phyloP scores from a whole-genome alignment of 441 rosid genomes.

The Manihot esculenta region DNA sequence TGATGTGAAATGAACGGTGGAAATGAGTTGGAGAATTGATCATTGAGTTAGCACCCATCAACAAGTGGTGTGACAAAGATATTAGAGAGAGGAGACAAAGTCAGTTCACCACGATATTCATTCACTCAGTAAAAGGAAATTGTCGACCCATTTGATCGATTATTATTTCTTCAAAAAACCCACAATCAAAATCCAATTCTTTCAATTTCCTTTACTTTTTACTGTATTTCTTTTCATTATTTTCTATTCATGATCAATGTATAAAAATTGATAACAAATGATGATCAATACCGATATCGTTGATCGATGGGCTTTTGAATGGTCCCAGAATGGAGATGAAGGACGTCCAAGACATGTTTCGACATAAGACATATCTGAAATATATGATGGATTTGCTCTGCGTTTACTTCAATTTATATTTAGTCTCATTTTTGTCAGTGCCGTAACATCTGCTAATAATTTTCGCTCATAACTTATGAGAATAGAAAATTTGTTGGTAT shows the following conservation, averaged over 20 bases:
- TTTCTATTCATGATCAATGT: not conserved
- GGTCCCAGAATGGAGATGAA: conserved; percentile 68
- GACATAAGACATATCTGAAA: too few species aligned
- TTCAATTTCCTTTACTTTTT: not conserved
- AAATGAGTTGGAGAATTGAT: not conserved
- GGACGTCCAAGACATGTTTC: conserved; percentile 78
- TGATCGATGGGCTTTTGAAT: conserved; percentile 45
- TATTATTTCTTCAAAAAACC: not conserved
- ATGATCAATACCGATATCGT: conserved; percentile 67
- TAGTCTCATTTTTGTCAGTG: conserved; percentile 53
- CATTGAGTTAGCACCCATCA: too few species aligned
- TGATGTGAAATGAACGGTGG: not conserved
- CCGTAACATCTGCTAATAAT: conserved; percentile 69
- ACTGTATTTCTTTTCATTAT: not conserved
- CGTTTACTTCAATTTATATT: conserved; percentile 65
- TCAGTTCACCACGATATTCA: not conserved
- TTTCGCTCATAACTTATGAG: too few species aligned
- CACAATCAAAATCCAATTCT: too few species aligned
- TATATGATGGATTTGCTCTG: conserved; percentile 63
- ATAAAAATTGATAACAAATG: not conserved
- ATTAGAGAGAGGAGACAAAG: conserved; percentile 2
- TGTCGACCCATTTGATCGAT: not conserved
- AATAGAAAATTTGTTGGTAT: too few species aligned
- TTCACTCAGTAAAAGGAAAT: not conserved
- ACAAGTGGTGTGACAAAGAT: conserved; percentile 9